Base-by-base conservation (phyloP, 2,329 filamentous ascomycete species). In the Cytospora chrysosperma region DNA sequence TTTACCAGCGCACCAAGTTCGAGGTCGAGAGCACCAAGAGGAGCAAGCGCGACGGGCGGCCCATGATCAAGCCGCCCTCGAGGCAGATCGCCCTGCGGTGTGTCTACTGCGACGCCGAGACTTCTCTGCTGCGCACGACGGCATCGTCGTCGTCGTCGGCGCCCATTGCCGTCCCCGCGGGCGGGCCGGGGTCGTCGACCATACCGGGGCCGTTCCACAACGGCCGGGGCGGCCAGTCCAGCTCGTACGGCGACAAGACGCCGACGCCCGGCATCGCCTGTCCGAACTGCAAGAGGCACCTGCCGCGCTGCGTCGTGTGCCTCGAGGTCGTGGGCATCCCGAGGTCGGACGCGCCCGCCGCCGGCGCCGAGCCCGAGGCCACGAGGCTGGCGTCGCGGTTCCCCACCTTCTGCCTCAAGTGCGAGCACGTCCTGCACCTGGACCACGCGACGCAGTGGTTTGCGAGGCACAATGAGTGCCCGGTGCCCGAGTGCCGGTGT, bases 51-150 rank as follows among this genome's bases (percentile, higher is more conserved):
- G 83, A 87, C 59, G 89, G 88, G 49, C 75, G 77, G 9, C 85
- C 85, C n/a, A 82, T 85, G 9, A 82, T 90, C 67, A 86, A 85
- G 63, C 83, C 88, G 1, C 83, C 88, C 0, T 85, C 85, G 2
- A 81, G 88, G 34, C 90, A 92, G 75, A 85, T 94, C 59, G 86
- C 88, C 5, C 83, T 95, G 56, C 85, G 90, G 54, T 95, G 91
- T 75, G 83, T 89, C 55, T 91, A 91, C 76, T 95, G 91, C 76
- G 87, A 90, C 70, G 81, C 84, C 37, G 81, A 85, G 71, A 82
- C 82, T 56, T 82, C 63, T 43, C 59, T 56, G 24, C 66, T 65
- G 47, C 62, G 52, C 0, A 40, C 21, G 69, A 70, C 61, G 61
- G 68, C 27, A 68, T 65, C 49, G 56, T 56, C 56, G 28, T 60